phyloP scores from a whole-genome alignment of 2,329 filamentous ascomycete genomes.

The Dendryphion nanum region DNA sequence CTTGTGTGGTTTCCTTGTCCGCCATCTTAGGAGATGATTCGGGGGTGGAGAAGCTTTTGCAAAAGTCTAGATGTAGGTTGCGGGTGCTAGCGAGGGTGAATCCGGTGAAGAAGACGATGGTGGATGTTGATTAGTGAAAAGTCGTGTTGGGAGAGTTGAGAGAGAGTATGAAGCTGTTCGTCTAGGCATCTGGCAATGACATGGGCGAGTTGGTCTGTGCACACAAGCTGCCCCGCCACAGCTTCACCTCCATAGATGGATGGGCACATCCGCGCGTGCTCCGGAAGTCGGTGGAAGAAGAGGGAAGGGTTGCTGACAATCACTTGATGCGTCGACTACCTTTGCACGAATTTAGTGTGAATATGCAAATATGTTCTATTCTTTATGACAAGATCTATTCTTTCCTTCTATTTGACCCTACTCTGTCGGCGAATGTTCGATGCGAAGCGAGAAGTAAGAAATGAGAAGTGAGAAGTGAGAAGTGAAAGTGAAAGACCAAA shows the following conservation, averaged over 20 bases:
- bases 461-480: too few species aligned
- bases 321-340: too few species aligned
- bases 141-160: too few species aligned
- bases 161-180: not conserved
- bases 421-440: too few species aligned
- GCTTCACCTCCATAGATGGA: conserved; percentile 7
- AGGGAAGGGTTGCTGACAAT: not conserved
- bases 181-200: not conserved
- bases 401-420: too few species aligned
- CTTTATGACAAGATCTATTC: too few species aligned
- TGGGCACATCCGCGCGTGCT: too few species aligned
- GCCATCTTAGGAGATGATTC: conserved; percentile 21
- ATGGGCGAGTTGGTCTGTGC: not conserved
- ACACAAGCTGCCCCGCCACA: not conserved
- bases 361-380: too few species aligned
- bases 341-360: too few species aligned
- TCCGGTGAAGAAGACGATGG: not conserved
- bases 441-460: too few species aligned
- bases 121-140: not conserved
- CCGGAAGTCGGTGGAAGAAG: conserved; percentile 2
- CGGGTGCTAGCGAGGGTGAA: not conserved
- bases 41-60: not conserved
- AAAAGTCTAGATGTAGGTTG: not conserved
- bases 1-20: conserved; percentile 12
- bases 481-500: too few species aligned